Evolutionary conservation across 2,329 filamentous ascomycete species (phyloP).

Genomic region (Hypocreales sp.): DNA sequence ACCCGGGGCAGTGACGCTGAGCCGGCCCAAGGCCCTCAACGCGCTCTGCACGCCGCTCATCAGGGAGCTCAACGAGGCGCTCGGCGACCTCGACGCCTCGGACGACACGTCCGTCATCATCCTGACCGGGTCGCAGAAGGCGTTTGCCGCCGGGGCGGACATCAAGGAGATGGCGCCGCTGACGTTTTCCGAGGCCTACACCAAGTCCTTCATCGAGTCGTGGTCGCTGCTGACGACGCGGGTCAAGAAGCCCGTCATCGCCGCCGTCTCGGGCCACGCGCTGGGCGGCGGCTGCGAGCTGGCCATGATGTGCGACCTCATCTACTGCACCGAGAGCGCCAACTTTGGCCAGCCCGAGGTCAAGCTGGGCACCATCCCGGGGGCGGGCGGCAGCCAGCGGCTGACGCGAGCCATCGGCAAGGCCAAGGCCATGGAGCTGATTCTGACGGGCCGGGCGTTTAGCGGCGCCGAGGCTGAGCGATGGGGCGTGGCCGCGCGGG

Average conservation of each 20-base stretch:
- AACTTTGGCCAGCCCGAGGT: constrained; percentile 97
- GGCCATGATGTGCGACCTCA: constrained; percentile 91
- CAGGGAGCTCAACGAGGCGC: constrained; percentile 69
- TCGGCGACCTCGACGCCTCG: constrained; percentile 54
- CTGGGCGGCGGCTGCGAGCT: constrained; percentile 93
- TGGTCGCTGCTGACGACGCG: constrained; percentile 78
- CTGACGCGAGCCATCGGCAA: constrained; percentile 74
- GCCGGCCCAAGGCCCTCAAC: constrained; percentile 91
- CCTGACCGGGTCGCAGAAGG: constrained; percentile 75
- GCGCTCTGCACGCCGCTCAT: constrained; percentile 87
- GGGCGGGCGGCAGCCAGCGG: constrained; percentile 81
- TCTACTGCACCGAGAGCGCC: constrained; percentile 75
- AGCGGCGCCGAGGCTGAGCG: constrained; percentile 69
- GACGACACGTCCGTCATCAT: constrained; percentile 61
- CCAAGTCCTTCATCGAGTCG: constrained; percentile 79
- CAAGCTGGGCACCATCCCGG: constrained; percentile 84
- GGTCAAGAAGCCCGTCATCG: constrained; percentile 88
- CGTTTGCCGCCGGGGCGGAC: constrained; percentile 90
- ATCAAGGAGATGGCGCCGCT: constrained; percentile 98
- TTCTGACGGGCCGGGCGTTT: constrained; percentile 75
- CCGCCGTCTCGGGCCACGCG: constrained; percentile 86
- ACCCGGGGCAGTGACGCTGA: constrained; percentile 57
- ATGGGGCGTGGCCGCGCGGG: constrained; percentile 79
- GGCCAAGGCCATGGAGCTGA: constrained; percentile 79
- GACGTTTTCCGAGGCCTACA: constrained; percentile 79